A percentile compares a stretch with the other conserved stretches of the same genome.
Conservation (phyloP, 129 eudicot species). For the Logfia minima region DNA sequence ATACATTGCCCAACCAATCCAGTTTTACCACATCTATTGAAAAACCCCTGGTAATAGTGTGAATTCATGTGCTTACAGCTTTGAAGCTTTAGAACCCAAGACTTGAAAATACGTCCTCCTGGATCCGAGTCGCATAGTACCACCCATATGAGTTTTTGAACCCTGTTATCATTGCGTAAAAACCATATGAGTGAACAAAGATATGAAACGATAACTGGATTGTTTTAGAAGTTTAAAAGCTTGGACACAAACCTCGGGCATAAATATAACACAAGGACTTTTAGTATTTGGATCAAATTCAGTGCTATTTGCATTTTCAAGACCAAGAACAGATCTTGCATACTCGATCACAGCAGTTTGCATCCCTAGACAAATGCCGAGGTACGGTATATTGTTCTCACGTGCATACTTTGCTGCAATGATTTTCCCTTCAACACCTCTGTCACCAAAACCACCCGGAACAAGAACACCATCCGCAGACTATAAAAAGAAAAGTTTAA, state of each 20-base stretch:
- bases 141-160: slow-evolving; percentile 93
- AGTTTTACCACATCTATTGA: not conserved
- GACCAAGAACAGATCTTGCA: slow-evolving; percentile 64
- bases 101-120: slow-evolving; percentile 73
- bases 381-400: slow-evolving; percentile 39
- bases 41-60: not conserved
- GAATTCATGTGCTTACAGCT: slow-evolving; percentile 46
- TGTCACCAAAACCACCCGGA: slow-evolving; percentile 45
- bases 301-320: slow-evolving; percentile 78
- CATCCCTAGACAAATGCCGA: slow-evolving; percentile 44
- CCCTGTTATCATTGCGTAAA: slow-evolving; percentile 47
- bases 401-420: slow-evolving; percentile 40
- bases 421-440: slow-evolving; percentile 45
- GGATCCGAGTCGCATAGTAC: slow-evolving; percentile 96
- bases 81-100: slow-evolving; percentile 55
- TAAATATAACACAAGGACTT: slow-evolving; percentile 80
- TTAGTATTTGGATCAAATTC: slow-evolving; percentile 69
- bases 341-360: slow-evolving; percentile 42
- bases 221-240: not conserved
- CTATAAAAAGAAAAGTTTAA: slow-evolving; percentile 30
- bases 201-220: not conserved
- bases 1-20: not conserved
- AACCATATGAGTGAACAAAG: not conserved
- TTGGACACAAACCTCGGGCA: slow-evolving; percentile 70
- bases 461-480: slow-evolving; percentile 64